These are phyloP conservation scores for Fusarium brachygibbosum DNA, from an alignment of 2,329 filamentous ascomycete genomes.

Conservation along the genomic window DNA sequence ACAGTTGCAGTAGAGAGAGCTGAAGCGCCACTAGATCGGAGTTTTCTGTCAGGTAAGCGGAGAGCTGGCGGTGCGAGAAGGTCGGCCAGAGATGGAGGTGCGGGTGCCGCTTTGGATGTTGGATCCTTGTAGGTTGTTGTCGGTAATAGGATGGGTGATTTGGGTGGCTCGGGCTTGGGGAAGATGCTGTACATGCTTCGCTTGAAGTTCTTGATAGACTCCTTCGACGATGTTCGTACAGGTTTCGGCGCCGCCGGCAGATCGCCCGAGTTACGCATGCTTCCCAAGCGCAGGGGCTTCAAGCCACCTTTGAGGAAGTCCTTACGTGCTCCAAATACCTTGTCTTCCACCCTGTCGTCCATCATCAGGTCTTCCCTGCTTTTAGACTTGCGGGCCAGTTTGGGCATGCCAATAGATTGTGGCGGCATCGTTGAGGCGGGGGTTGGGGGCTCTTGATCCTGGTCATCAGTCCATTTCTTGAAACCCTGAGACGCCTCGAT, in stretches of 20 bases:
- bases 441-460: slow-evolving; percentile 28
- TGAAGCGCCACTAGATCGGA: slow-evolving; percentile 72
- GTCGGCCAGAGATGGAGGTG: slow-evolving; percentile 16
- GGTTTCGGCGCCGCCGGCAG: slow-evolving; percentile 36
- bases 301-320: slow-evolving; percentile 39
- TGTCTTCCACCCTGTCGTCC: slow-evolving; percentile 52
- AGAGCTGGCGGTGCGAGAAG: slow-evolving; percentile 60
- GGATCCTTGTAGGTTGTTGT: slow-evolving; percentile 61
- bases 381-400: slow-evolving; percentile 21
- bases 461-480: slow-evolving; percentile 37
- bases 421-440: slow-evolving; percentile 23
- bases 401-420: slow-evolving; percentile 25
- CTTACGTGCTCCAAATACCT: slow-evolving; percentile 46
- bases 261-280: slow-evolving; percentile 39
- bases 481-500: slow-evolving; percentile 21
- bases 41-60: slow-evolving; percentile 54
- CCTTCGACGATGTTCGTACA: slow-evolving; percentile 34
- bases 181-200: slow-evolving; percentile 49
- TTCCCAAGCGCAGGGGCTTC: slow-evolving; percentile 40
- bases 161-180: slow-evolving; percentile 38
- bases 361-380: slow-evolving; percentile 32
- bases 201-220: slow-evolving; percentile 44
- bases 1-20: slow-evolving; percentile 76
- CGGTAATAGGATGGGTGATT: slow-evolving; percentile 58
- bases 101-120: slow-evolving; percentile 21